phyloP scores from a whole-genome alignment of 768 basidiomycete genomes.

The Fomitopsis pulvina region DNA sequence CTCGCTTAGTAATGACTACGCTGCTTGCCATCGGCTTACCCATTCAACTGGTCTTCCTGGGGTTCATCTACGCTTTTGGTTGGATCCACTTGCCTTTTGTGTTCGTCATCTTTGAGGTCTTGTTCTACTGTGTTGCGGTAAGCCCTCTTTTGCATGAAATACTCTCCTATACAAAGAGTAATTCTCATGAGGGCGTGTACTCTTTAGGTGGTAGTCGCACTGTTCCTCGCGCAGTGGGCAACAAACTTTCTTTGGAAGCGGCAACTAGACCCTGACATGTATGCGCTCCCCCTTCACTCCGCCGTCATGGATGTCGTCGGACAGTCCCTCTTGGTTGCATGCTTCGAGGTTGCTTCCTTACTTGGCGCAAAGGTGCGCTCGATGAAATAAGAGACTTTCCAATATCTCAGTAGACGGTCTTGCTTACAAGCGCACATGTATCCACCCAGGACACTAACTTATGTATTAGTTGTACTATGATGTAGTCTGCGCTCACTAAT shows the following conservation, averaged over 20 bases:
- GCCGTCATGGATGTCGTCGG: constrained; percentile 84
- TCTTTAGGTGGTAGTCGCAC: constrained; percentile 60
- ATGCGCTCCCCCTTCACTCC: constrained; percentile 89
- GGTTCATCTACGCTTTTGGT: constrained; percentile 54
- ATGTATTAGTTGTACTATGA: too few relatives aligned
- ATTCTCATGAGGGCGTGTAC: background rate
- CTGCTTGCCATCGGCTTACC: constrained; percentile 76
- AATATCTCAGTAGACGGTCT: background rate
- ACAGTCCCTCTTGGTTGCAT: constrained; percentile 70
- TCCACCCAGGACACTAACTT: too few relatives aligned
- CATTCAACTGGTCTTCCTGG: constrained; percentile 69
- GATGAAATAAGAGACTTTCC: background rate
- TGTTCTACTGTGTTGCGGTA: constrained; percentile 75
- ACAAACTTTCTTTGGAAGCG: constrained; percentile 77
- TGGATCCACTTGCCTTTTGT: constrained; percentile 72
- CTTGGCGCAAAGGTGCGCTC: constrained; percentile 29
- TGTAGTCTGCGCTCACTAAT: too few relatives aligned
- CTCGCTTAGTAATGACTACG: constrained; percentile 54
- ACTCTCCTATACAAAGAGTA: background rate
- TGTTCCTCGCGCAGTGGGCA: constrained; percentile 56
- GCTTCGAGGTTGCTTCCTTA: constrained; percentile 59
- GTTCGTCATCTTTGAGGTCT: constrained; percentile 60
- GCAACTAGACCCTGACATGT: constrained; percentile 82
- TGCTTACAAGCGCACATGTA: too few relatives aligned
- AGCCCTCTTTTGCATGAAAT: constrained; percentile 26